Evolutionary conservation across 2,329 filamentous ascomycete genomes (phyloP).

Genomic region (Zymoseptoria crescenta): DNA sequence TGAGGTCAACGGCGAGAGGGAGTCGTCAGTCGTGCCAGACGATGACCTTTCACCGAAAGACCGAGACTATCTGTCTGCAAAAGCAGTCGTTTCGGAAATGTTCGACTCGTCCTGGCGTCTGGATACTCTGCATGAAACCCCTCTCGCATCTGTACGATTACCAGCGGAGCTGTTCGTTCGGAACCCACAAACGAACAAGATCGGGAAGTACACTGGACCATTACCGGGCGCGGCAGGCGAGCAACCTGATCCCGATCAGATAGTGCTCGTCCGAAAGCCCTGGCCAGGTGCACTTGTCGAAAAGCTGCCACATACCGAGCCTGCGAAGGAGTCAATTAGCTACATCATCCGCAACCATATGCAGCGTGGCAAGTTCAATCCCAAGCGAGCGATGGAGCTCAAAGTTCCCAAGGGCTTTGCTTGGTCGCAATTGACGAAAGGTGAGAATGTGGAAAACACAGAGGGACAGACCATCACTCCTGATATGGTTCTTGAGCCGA

Average conservation of each 20-base stretch:
- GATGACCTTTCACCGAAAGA: conserved; percentile 40
- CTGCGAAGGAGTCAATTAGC: conserved; percentile 62
- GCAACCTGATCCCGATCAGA: conserved; percentile 49
- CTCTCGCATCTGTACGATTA: conserved; percentile 57
- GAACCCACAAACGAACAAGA: conserved; percentile 51
- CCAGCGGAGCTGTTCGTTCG: conserved; percentile 65
- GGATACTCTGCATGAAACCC: conserved; percentile 60
- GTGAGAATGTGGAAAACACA: conserved; percentile 54
- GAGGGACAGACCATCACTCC: conserved; percentile 67
- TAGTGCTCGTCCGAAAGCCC: conserved; percentile 64
- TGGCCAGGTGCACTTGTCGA: conserved; percentile 66
- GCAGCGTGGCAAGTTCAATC: conserved; percentile 72
- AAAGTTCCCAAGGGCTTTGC: conserved; percentile 54
- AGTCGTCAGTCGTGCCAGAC: conserved; percentile 15
- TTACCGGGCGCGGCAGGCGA: conserved; percentile 44
- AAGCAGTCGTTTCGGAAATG: conserved; percentile 64
- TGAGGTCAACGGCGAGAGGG: conserved; percentile 28
- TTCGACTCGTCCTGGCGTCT: conserved; percentile 69
- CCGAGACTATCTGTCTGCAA: conserved; percentile 36
- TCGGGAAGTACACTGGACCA: conserved; percentile 65
- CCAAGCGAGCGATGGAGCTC: conserved; percentile 54
- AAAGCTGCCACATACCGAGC: conserved; percentile 59
- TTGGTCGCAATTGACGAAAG: conserved; percentile 54
- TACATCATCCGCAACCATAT: conserved; percentile 77
- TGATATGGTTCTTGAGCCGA: conserved; percentile 72